phyloP scores from a whole-genome alignment of 257 asterid genomes.

The Capsicum pubescens region DNA sequence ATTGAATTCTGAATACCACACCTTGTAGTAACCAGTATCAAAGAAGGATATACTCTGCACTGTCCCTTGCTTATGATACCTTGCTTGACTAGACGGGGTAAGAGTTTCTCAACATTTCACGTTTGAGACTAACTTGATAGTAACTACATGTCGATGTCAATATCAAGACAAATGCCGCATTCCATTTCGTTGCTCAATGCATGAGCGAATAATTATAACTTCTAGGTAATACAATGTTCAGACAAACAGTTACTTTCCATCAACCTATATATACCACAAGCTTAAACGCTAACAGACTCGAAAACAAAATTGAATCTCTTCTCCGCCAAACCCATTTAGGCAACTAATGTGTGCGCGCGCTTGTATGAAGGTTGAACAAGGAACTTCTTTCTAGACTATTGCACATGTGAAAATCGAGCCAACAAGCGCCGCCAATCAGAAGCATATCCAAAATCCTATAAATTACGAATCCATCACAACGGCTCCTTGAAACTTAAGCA shows the following conservation, averaged over 20 bases:
- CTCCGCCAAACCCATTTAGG: conserved; percentile 26
- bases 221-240: neutral
- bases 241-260: neutral
- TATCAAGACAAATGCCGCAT: neutral
- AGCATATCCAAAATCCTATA: neutral
- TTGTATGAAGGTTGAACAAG: neutral
- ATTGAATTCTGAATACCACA: too few species aligned
- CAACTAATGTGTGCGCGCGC: neutral
- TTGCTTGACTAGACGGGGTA: neutral
- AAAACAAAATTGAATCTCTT: conserved; percentile 45
- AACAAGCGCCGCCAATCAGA: conserved; percentile 2
- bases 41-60: too few species aligned
- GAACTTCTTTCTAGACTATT: conserved; percentile 2
- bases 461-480: conserved; percentile 28
- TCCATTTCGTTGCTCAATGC: neutral
- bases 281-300: conserved; percentile 22
- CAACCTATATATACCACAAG: conserved; percentile 43
- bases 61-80: too few species aligned
- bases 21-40: too few species aligned
- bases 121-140: neutral
- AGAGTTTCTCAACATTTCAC: neutral
- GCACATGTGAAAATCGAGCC: conserved; percentile 25
- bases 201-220: neutral
- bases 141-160: neutral
- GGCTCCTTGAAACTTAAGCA: conserved; percentile 41